Evolutionary conservation across 805 yeast species (phyloP), one percentile per base, ranked within the genome.

Genomic region (Starmerella bombi): DNA sequence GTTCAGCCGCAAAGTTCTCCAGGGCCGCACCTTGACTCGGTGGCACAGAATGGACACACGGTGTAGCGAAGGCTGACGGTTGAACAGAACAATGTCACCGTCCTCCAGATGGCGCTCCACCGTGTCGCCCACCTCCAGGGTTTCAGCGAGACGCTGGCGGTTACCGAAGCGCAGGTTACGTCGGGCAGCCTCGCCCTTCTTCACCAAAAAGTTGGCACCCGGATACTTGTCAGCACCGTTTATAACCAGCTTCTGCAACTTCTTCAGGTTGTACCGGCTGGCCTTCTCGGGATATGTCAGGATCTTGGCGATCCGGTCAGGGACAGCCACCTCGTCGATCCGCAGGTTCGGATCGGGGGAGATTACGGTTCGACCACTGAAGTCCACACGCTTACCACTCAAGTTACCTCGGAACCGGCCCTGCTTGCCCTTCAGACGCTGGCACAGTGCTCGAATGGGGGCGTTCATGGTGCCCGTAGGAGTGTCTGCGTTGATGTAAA

Each of bases 321-420:
- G 99, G 20, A 91, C 97, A 1, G 98, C 98, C 32, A 91, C 99
- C 62, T 91, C 95, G 62, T 91, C 97, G 48, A 91, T 83, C 22
- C 80, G 70, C 52, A 91, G 66, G 59, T 91, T 91, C 28, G 99
- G 99, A 66, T 91, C 99, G 2, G 98, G 98, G 2, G 97, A 88
- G 56, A 91, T 91, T 52, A 91, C 99, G 0, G 98, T 91, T 66
- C 99, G 75, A 37, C 93, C 98, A 0, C 96, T 85, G 58, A 91
- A 91, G 62, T 91, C 99, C 20, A 91, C 99, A 67, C 99, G 81
- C 62, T 91, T 91, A 62, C 99, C 99, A 1, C 96, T 85, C 52
- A 91, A 65, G 57, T 91, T 91, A 51, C 99, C 99, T 69, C 99
- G 74, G 66, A 91, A 93, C 59, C 99, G 79, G 56, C 99, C 99